These are phyloP conservation scores for Fusarium tanahbumbuense DNA, from an alignment of 2,329 filamentous ascomycete species.

Conservation along the genomic window DNA sequence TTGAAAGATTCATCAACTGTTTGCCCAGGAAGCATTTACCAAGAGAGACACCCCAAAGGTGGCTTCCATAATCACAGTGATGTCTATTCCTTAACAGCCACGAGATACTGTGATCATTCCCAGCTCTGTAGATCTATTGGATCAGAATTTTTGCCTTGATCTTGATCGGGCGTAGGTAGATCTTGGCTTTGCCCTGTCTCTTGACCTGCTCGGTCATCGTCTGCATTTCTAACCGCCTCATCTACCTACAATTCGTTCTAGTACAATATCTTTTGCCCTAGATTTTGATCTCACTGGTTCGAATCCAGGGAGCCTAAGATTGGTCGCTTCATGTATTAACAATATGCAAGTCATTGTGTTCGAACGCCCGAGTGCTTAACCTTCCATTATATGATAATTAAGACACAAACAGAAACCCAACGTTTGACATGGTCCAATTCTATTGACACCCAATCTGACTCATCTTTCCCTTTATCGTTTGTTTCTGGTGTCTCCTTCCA, in stretches of 20 bases:
- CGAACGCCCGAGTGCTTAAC: neutral
- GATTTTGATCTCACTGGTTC: neutral
- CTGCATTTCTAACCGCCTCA: neutral
- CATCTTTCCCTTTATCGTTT: neutral
- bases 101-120: neutral
- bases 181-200: neutral
- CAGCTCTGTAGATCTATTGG: neutral
- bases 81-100: neutral
- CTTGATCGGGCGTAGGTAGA: neutral
- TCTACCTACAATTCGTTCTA: neutral
- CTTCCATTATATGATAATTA: neutral
- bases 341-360: neutral
- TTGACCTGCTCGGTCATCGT: neutral
- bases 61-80: neutral
- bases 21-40: neutral
- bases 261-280: neutral
- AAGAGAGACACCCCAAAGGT: neutral
- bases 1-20: neutral
- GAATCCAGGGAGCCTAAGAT: neutral
- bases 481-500: neutral
- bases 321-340: neutral
- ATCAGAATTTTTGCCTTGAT: neutral
- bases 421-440: neutral
- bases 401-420: neutral
- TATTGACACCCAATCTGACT: neutral